These are phyloP conservation scores for Pseudogymnoascus sp. DNA, from an alignment of 2,329 filamentous ascomycete genomes.

Conservation along the genomic window DNA sequence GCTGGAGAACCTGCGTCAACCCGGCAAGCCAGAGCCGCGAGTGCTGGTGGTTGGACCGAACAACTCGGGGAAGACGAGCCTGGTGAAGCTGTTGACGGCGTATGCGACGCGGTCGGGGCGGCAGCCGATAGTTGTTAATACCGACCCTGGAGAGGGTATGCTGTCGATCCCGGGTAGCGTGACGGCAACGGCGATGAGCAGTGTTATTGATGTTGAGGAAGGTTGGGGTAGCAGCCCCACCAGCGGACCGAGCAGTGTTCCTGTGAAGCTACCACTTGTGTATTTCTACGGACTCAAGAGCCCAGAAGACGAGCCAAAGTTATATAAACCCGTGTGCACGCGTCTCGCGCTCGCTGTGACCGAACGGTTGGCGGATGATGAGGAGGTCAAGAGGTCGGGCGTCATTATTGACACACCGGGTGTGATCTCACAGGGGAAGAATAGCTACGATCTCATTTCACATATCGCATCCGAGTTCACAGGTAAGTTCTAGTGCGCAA, in stretches of 20 bases:
- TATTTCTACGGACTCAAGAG: constrained; percentile 75
- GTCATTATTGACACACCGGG: constrained; percentile 81
- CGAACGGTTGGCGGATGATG: constrained; percentile 68
- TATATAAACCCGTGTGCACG: constrained; percentile 68
- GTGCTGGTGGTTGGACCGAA: constrained; percentile 75
- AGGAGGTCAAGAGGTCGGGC: constrained; percentile 61
- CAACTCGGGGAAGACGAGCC: constrained; percentile 73
- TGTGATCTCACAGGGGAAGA: constrained; percentile 55
- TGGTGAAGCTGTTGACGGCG: constrained; percentile 67
- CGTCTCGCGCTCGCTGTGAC: constrained; percentile 72
- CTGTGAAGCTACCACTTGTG: constrained; percentile 84
- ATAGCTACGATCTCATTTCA: constrained; percentile 66
- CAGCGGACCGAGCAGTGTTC: constrained; percentile 77
- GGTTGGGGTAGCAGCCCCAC: constrained; percentile 88
- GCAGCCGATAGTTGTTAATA: constrained; percentile 75
- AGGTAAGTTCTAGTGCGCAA: constrained; percentile 36
- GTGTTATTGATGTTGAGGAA: constrained; percentile 78
- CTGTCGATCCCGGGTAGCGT: constrained; percentile 72
- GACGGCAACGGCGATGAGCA: constrained; percentile 78
- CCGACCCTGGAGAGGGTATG: constrained; percentile 75
- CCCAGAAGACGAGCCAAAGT: constrained; percentile 61
- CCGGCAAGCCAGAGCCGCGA: constrained; percentile 57
- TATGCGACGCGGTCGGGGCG: constrained; percentile 68
- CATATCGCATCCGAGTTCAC: constrained; percentile 67
- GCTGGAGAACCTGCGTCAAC: constrained; percentile 60